Evolutionary conservation across 2,329 filamentous ascomycete species (phyloP), one percentile per base, ranked within the genome.

Genomic region (Fusarium keratoplasticum): DNA sequence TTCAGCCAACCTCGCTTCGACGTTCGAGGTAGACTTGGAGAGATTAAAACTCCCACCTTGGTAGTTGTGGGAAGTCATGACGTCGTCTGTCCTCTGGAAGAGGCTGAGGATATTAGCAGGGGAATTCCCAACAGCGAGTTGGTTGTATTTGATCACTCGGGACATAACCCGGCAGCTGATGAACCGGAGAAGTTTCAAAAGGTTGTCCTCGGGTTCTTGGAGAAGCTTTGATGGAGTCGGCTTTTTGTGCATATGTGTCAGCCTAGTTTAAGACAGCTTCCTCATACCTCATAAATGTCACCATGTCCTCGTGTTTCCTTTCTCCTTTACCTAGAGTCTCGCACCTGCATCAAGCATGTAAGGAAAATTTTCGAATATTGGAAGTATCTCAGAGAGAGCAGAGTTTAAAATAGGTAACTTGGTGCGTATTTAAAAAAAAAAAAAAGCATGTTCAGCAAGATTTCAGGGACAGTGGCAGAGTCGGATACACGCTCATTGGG

Each of bases 1-100:
- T 38, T 47, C 42, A 38, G 52, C 8, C 67, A 70, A 10, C 67
- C 67, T 40, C 52, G 52, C 2, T 70, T 70, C 4, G 67, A 70
- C n/a, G 66, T 64, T 4, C 61, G 59, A 2, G 18, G 9, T 1
- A 59, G 42, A 13, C 3, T 70, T 5, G 3, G 1, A 2, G 66
- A 70, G 36, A 69, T 70, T 2, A 47, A 64, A 0, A 7, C 31
- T 25, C 67, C 60, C n/a, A 60, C 66, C 0, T 36, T 70, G 42
- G 52, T 70, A 3, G 1, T 60, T 9, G 66, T 69, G 9, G 67
- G 67, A 27, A 62, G 54, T 0, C 44, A 54, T 4, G 67, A 70
- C 6, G 47, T 70, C 1, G 25, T 70, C 18, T 69, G 67, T 10
- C 66, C 66, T 0, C 25, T 70, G 4, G 66, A 69, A 14, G 67